Conservation (phyloP, 768 basidiomycete genomes). For the Agaricus blazei region DNA sequence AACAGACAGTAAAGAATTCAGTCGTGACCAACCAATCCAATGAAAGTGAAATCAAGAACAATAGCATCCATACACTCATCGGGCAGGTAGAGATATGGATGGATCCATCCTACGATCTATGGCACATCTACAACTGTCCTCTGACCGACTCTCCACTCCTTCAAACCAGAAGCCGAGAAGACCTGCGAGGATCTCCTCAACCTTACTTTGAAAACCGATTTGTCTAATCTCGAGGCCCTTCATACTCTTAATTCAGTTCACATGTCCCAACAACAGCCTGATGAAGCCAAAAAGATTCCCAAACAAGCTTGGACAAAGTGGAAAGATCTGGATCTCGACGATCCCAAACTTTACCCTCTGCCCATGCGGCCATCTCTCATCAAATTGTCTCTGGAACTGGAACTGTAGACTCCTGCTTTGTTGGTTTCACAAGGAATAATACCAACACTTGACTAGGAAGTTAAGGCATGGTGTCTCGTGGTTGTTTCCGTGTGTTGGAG, state of each 20-base stretch:
- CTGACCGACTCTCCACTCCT: conserved; percentile 35
- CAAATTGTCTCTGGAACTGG: conserved; percentile 78
- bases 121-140: conserved; percentile 39
- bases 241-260: conserved; percentile 81
- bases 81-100: conserved; percentile 97
- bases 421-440: conserved; percentile 75
- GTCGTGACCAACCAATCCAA: conserved; percentile 28
- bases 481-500: conserved; percentile 80
- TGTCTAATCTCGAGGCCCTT: conserved; percentile 73
- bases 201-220: conserved; percentile 66
- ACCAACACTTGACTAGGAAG: conserved; percentile 76
- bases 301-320: conserved; percentile 64
- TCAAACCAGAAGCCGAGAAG: conserved; percentile 75
- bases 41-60: conserved; percentile 57
- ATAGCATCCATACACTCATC: conserved; percentile 73
- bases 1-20: conserved; percentile 44
- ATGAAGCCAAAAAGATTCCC: conserved; percentile 71
- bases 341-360: conserved; percentile 64
- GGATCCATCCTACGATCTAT: conserved; percentile 84
- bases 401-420: conserved; percentile 65
- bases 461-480: conserved; percentile 92
- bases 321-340: conserved; percentile 73
- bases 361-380: conserved; percentile 67
- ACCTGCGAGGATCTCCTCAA: conserved; percentile 76
- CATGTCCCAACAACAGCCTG: conserved; percentile 80